Percentiles rank a stretch among this genome's conserved stretches.
Evolutionary conservation across 2,329 filamentous ascomycete genomes (phyloP).

Genomic region (Sporothrix pallida): DNA sequence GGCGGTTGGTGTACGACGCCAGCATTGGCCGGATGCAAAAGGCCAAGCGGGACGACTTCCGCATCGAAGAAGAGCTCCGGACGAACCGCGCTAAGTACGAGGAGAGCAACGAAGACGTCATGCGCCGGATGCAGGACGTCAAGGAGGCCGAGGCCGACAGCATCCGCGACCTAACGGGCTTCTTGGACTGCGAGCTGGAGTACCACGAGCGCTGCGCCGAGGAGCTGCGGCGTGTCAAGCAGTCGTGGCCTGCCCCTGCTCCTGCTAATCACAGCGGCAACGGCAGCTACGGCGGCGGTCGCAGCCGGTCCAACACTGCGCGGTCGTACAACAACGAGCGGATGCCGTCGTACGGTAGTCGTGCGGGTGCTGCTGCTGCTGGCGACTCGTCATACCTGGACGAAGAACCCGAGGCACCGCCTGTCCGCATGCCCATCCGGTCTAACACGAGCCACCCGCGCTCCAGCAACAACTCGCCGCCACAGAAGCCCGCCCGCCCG

Average conservation of each 20-base stretch:
- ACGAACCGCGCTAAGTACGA: conserved; percentile 95
- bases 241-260: conserved; percentile 50
- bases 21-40: conserved; percentile 91
- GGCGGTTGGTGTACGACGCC: conserved; percentile 88
- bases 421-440: conserved; percentile 53
- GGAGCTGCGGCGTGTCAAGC: conserved; percentile 67
- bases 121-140: conserved; percentile 93
- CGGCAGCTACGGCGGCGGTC: conserved; percentile 40
- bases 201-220: conserved; percentile 92
- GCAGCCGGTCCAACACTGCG: conserved; percentile 56
- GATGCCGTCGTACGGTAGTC: conserved; percentile 43
- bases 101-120: conserved; percentile 90
- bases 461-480: conserved; percentile 39
- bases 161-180: conserved; percentile 76
- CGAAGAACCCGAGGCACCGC: conserved; percentile 45
- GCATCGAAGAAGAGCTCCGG: conserved; percentile 89
- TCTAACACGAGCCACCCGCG: conserved; percentile 43
- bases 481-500: conserved; percentile 48
- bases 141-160: conserved; percentile 88
- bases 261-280: conserved; percentile 34
- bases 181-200: conserved; percentile 86
- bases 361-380: conserved; percentile 45
- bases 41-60: conserved; percentile 90
- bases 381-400: conserved; percentile 40
- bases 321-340: conserved; percentile 49